Evolutionary conservation across 202 grass and related monocot genomes (phyloP).

Genomic region (Elaeis oleifera): DNA sequence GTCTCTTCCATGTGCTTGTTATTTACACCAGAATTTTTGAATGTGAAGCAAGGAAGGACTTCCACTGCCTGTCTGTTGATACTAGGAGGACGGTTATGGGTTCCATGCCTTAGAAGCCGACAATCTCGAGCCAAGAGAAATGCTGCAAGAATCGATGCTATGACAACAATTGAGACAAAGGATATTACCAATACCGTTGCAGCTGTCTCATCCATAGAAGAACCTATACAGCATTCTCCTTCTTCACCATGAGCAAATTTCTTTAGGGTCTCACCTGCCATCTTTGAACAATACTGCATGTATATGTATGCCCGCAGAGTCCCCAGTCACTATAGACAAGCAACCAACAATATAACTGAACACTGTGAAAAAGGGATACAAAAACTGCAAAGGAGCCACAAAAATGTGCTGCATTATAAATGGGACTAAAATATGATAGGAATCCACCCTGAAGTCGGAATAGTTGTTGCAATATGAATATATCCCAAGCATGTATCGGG

Average conservation of each 20-base stretch:
- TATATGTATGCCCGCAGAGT: constrained; percentile 71
- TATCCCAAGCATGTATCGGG: too few relatives aligned
- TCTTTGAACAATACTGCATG: constrained; percentile 72
- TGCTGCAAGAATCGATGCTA: background rate
- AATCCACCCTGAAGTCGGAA: too few relatives aligned
- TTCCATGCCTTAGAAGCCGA: constrained; percentile 2
- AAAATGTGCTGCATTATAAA: too few relatives aligned
- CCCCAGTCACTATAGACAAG: constrained; percentile 58
- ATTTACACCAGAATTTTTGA: background rate
- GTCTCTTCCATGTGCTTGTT: background rate
- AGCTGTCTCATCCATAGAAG: background rate
- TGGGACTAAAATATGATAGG: too few relatives aligned
- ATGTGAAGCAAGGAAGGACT: constrained; percentile 4
- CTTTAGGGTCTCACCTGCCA: constrained; percentile 58
- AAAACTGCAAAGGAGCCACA: background rate
- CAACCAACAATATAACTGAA: constrained; percentile 13
- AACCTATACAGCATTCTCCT: constrained; percentile 21
- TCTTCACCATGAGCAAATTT: constrained; percentile 57
- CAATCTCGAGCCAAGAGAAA: constrained; percentile 1
- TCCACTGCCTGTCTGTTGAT: constrained; percentile 5
- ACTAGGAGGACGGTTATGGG: background rate
- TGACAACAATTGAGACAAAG: background rate
- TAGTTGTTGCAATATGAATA: too few relatives aligned
- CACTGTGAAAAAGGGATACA: background rate
- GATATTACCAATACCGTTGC: background rate